phyloP scores from a whole-genome alignment of 176 grass and related monocot species.

The Musa troglodytarum region DNA sequence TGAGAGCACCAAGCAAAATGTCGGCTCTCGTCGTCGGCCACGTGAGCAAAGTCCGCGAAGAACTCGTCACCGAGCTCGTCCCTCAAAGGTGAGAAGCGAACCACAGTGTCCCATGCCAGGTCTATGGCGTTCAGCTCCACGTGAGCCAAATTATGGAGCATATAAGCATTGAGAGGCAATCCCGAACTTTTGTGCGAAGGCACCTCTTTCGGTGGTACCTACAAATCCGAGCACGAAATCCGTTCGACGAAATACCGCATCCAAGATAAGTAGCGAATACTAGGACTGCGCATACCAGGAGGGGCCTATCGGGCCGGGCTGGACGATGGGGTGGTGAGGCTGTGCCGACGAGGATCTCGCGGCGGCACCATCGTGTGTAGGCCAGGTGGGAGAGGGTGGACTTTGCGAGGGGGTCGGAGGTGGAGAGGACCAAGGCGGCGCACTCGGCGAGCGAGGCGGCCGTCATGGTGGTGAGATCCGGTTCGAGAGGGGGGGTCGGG shows the following conservation, averaged over 20 bases:
- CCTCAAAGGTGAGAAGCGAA: slow-evolving; percentile 64
- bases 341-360: slow-evolving; percentile 36
- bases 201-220: slow-evolving; percentile 76
- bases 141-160: slow-evolving; percentile 88
- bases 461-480: not conserved
- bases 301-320: slow-evolving; percentile 52
- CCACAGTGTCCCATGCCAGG: slow-evolving; percentile 90
- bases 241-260: slow-evolving; percentile 29
- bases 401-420: slow-evolving; percentile 56
- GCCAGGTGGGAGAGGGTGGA: slow-evolving; percentile 64
- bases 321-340: slow-evolving; percentile 34
- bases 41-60: slow-evolving; percentile 69
- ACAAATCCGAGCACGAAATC: not conserved
- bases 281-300: slow-evolving; percentile 28
- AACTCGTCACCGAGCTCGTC: slow-evolving; percentile 61
- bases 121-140: slow-evolving; percentile 94
- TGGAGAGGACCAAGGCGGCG: slow-evolving; percentile 57
- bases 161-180: slow-evolving; percentile 76
- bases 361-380: slow-evolving; percentile 45
- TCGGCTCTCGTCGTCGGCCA: slow-evolving; percentile 85
- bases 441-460: slow-evolving; percentile 53
- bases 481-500: not conserved
- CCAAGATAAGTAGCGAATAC: not conserved
- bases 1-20: slow-evolving; percentile 89
- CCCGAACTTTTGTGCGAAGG: slow-evolving; percentile 67